Evolutionary conservation across 305 asterid genomes (phyloP).

Genomic region (Withania somnifera): DNA sequence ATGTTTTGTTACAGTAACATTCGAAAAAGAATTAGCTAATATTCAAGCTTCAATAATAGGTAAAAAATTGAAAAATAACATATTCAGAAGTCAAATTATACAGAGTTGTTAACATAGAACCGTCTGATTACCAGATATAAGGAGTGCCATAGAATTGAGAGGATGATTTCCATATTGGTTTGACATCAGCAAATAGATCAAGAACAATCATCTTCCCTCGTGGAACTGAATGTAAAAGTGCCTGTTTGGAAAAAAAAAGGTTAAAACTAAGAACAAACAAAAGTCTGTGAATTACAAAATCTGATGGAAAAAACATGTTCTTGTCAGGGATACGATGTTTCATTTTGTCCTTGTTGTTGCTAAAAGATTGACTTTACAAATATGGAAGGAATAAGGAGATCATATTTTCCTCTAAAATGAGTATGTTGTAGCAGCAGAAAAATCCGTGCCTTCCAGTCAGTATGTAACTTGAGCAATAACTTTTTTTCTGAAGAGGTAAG

Average conservation of each 20-base stretch:
- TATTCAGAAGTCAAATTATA: conserved; percentile 5
- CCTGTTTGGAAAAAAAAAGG: conserved; percentile 37
- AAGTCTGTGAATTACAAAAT: background rate
- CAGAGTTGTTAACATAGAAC: background rate
- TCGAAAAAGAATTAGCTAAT: background rate
- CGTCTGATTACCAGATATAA: conserved; percentile 63
- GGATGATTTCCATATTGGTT: conserved; percentile 90
- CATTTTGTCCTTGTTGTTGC: background rate
- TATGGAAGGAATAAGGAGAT: background rate
- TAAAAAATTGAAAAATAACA: background rate
- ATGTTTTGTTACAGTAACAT: background rate
- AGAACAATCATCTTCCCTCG: conserved; percentile 97
- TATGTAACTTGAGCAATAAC: background rate
- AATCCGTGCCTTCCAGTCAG: background rate
- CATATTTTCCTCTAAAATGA: background rate
- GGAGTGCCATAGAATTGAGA: conserved; percentile 87
- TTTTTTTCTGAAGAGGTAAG: background rate
- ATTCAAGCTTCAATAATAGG: background rate
- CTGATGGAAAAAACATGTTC: background rate
- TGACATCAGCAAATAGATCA: conserved; percentile 95
- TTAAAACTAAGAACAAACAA: background rate
- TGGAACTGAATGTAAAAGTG: conserved; percentile 97
- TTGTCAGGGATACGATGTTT: background rate
- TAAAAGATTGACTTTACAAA: background rate
- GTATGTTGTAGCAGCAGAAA: background rate